Conservation (phyloP, 129 eudicot genomes). For the Chrysanthemum lavandulifolium region DNA sequence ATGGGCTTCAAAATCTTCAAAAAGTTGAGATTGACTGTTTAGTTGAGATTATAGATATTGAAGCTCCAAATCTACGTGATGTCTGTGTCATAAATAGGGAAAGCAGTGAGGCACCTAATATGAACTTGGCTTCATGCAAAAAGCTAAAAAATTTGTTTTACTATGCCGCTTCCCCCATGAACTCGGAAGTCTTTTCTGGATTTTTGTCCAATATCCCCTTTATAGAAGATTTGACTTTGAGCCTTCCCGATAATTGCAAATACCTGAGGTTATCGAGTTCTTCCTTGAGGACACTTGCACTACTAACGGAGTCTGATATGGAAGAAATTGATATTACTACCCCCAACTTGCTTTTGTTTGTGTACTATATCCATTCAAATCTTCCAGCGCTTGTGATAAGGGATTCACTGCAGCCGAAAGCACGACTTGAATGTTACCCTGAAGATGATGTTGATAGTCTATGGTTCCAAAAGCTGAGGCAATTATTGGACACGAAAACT, state of each 20-base stretch:
- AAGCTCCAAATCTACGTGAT: no score
- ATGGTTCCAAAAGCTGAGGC: neutral
- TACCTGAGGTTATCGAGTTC: neutral
- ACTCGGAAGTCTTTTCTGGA: neutral
- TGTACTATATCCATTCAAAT: no score
- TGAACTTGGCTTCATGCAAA: conserved; percentile 9
- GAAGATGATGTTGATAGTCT: no score
- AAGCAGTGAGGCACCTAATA: neutral
- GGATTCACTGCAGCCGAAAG: neutral
- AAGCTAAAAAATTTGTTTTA: neutral
- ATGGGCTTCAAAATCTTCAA: neutral
- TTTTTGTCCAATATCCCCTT: neutral
- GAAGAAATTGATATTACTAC: neutral
- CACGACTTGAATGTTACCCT: neutral
- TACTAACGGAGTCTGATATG: neutral
- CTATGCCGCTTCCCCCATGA: neutral
- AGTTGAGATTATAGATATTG: no score
- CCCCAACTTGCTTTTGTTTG: neutral
- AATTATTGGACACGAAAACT: neutral
- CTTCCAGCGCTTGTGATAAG: no score
- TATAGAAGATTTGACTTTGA: neutral
- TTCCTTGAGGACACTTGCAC: neutral
- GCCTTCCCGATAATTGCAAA: neutral
- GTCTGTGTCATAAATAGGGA: neutral
- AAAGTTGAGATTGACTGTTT: neutral